Base-by-base conservation (phyloP, 208 protist genomes). In the Blastocrithidia nonstop region DNA sequence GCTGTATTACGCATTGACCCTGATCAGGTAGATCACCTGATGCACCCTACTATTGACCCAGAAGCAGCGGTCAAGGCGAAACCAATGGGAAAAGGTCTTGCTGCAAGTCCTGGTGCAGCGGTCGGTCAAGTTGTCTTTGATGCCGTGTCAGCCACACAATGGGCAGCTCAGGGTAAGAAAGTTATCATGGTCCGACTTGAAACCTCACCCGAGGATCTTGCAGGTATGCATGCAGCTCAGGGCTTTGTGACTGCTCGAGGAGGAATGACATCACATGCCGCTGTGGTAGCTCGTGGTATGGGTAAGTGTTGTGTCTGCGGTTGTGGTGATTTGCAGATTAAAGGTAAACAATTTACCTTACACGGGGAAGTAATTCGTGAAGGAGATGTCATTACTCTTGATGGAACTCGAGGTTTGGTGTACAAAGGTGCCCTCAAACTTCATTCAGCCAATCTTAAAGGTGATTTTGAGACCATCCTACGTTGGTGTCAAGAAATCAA, bases 231-330 rank as follows among this genome's bases (percentile, higher is more conserved):
- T 50, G 71, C 69, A 3, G 72, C 88, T 7, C 47, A 74, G 45
- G 92, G 91, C 55, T 88, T 96, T 50, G 61, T 96, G 21, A 96
- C 93, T 8, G 87, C 80, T 17, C 81, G 89, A 48, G 90, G 90
- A 54, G 92, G 92, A 50, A 93, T 91, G 76, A 96, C 93, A n/a
- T 93, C 80, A n/a, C 94, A 97, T 63, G 94, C 94, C 20, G 93
- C 94, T 22, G 93, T 97, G 32, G 94, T 97, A 21, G 90, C 91
- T 16, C 79, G 94, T 38, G 89, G 90, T 19, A 96, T 96, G 88
- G 91, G 91, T 52, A 96, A 95, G 68, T 89, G 71, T 62, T 97
- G 93, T 54, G 84, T 97, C n/a, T 73, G 61, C 39, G 88, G 87
- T 40, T 87, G 73, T 55, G 63, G 66, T 21, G 83, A 84, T 28